Percentiles rank a stretch among this genome's conserved stretches.
Conservation (phyloP, 345 rosid species). For the Limnanthes douglasii region DNA sequence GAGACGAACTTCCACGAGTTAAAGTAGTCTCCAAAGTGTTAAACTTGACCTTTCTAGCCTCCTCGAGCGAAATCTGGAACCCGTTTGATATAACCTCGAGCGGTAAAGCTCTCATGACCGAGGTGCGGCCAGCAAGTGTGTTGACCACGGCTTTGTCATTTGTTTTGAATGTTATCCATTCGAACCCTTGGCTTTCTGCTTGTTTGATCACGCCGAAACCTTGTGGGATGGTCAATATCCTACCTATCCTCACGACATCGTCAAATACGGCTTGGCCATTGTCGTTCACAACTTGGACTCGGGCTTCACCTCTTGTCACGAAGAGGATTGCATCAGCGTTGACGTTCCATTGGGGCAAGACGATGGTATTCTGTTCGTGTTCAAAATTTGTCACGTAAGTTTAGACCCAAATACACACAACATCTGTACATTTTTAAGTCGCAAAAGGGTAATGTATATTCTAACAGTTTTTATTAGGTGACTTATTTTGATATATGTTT, state of each 20-base stretch:
- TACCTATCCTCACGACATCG: conserved; percentile 33
- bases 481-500: too few relatives aligned
- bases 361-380: conserved; percentile 33
- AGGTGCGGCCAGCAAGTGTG: conserved; percentile 27
- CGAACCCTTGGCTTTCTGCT: conserved; percentile 28
- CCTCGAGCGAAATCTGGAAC: conserved; percentile 30
- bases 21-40: conserved; percentile 27
- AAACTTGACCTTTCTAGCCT: conserved; percentile 44
- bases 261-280: conserved; percentile 51
- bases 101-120: conserved; percentile 25
- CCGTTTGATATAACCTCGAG: conserved; percentile 35
- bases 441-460: too few relatives aligned
- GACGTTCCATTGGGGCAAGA: conserved; percentile 51
- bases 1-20: too few relatives aligned
- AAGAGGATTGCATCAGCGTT: conserved; percentile 52
- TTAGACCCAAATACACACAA: background rate
- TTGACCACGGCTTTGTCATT: conserved; percentile 22
- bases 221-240: conserved; percentile 44
- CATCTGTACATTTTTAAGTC: background rate
- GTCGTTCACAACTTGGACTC: conserved; percentile 44
- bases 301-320: conserved; percentile 35
- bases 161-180: conserved; percentile 63
- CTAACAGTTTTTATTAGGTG: too few relatives aligned
- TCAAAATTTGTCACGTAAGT: background rate
- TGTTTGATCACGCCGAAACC: conserved; percentile 38